phyloP scores from a whole-genome alignment of 2,329 filamentous ascomycete species.

The Fusarium bactridioides region DNA sequence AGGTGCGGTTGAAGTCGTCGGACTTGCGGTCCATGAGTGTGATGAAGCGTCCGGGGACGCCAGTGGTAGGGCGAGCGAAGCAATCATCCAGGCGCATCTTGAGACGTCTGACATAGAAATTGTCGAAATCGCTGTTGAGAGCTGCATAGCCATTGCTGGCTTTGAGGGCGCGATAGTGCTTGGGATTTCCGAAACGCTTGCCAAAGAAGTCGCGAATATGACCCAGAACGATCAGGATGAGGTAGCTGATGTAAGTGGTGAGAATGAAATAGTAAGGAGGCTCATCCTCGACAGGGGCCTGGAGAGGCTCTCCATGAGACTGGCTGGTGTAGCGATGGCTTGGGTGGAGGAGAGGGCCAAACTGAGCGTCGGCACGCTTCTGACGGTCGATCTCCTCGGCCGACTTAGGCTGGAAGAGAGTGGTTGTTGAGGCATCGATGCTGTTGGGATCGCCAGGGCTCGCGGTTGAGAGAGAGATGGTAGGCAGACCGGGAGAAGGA shows the following conservation, averaged over 20 bases:
- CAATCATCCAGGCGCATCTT: conserved; percentile 97
- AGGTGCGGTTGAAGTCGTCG: conserved; percentile 89
- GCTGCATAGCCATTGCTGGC: conserved; percentile 90
- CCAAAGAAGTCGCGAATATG: conserved; percentile 98
- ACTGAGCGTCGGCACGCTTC: conserved; percentile 85
- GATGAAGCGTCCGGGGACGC: conserved; percentile 93
- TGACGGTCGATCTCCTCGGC: conserved; percentile 81
- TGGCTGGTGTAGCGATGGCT: conserved; percentile 90
- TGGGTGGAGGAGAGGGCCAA: conserved; percentile 82
- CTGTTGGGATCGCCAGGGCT: conserved; percentile 76
- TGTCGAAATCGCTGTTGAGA: conserved; percentile 97
- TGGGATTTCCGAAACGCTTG: conserved; percentile 88
- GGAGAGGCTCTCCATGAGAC: conserved; percentile 81
- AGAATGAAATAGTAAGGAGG: conserved; percentile 96
- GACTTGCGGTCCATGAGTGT: conserved; percentile 91
- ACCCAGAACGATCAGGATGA: conserved; percentile 93
- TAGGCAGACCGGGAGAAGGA: conserved; percentile 80
- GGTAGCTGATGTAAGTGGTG: conserved; percentile 97
- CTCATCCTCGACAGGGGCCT: conserved; percentile 88
- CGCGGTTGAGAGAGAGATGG: conserved; percentile 89
- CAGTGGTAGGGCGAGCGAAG: conserved; percentile 90
- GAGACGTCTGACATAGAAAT: conserved; percentile 92
- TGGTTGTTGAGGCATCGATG: conserved; percentile 76
- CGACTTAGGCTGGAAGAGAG: conserved; percentile 86
- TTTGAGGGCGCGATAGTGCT: conserved; percentile 82